Evolutionary conservation across 768 basidiomycete genomes (phyloP).

Genomic region (Pleurotus ostreatus): DNA sequence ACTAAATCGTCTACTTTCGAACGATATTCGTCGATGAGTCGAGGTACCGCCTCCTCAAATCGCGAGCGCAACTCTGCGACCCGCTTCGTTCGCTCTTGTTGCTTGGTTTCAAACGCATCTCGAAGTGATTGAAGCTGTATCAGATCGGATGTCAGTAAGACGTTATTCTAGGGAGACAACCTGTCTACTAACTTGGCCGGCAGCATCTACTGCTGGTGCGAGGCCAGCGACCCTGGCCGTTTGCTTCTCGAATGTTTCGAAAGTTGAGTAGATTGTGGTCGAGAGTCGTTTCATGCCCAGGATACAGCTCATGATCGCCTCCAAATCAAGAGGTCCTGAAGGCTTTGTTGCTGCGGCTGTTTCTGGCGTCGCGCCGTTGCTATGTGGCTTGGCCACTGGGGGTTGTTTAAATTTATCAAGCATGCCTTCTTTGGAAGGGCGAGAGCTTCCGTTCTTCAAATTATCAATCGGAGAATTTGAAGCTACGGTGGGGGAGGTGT

Average conservation of each 20-base stretch:
- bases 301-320: slow-evolving; percentile 4
- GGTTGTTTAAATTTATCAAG: too few species aligned
- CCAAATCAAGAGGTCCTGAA: not conserved
- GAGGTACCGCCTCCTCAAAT: slow-evolving; percentile 37
- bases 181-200: slow-evolving; percentile 36
- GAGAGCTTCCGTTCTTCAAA: slow-evolving; percentile 1
- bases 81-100: slow-evolving; percentile 31
- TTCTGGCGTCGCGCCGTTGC: too few species aligned
- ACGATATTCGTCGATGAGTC: slow-evolving; percentile 34
- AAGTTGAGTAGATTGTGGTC: slow-evolving; percentile 30
- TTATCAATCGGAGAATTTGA: not conserved
- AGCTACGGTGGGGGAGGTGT: slow-evolving; percentile 1
- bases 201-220: slow-evolving; percentile 39
- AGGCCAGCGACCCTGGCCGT: slow-evolving; percentile 38
- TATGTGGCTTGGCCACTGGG: too few species aligned
- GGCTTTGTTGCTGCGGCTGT: too few species aligned
- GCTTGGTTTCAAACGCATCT: slow-evolving; percentile 33
- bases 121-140: slow-evolving; percentile 38
- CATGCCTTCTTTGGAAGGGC: not conserved
- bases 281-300: not conserved
- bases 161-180: not conserved
- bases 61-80: slow-evolving; percentile 29
- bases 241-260: slow-evolving; percentile 44
- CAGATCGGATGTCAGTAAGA: slow-evolving; percentile 10
- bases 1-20: slow-evolving; percentile 30